phyloP scores from a whole-genome alignment of 768 basidiomycete genomes.

The Pisolithus microcarpus region DNA sequence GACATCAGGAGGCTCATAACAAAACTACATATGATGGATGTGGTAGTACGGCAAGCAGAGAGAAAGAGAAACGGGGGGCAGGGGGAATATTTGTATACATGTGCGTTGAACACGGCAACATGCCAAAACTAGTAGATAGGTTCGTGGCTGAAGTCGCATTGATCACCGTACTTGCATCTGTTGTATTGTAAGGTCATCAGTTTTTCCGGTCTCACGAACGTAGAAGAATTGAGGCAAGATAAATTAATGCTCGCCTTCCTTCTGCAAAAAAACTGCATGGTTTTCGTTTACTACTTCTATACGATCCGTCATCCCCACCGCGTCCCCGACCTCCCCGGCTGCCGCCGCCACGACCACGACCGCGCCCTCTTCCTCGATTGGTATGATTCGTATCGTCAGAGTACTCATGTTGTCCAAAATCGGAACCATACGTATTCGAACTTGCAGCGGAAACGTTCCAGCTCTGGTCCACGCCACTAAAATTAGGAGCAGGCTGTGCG shows the following conservation, averaged over 20 bases:
- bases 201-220: constrained; percentile 19
- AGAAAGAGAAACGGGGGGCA: no score
- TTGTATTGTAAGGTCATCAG: constrained; percentile 39
- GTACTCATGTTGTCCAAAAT: constrained; percentile 39
- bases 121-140: constrained; percentile 32
- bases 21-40: no score
- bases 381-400: constrained; percentile 33
- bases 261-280: constrained; percentile 85
- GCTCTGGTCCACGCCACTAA: constrained; percentile 32
- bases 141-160: constrained; percentile 80
- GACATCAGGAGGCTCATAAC: no score
- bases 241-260: constrained; percentile 82
- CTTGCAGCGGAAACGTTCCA: constrained; percentile 35
- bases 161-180: constrained; percentile 87
- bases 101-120: background rate
- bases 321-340: constrained; percentile 41
- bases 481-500: constrained; percentile 25
- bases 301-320: constrained; percentile 42
- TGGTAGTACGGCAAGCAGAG: no score
- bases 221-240: constrained; percentile 2
- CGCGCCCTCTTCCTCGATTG: constrained; percentile 42
- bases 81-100: background rate
- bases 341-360: constrained; percentile 53
- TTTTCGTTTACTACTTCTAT: constrained; percentile 80
- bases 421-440: constrained; percentile 32